Percentiles rank a stretch among this genome's conserved stretches.
phyloP scores from a whole-genome alignment of 176 grass and related monocot genomes.

The Avena sativa region DNA sequence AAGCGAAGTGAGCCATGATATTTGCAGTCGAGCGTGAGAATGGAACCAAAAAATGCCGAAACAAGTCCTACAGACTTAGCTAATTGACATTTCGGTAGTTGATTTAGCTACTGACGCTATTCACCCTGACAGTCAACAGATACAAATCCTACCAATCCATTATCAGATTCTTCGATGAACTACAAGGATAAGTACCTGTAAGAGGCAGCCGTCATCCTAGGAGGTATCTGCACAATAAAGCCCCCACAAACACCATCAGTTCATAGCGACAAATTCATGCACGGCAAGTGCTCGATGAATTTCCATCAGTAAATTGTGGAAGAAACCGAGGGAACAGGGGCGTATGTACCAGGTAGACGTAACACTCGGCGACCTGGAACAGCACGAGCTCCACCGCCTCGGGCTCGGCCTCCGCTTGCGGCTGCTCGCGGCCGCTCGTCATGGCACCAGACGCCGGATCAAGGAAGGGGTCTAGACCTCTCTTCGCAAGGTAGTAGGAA shows the following conservation, averaged over 20 bases:
- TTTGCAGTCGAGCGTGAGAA: neutral
- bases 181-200: constrained; percentile 64
- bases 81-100: neutral
- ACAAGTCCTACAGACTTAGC: neutral
- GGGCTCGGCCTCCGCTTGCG: constrained; percentile 48
- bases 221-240: constrained; percentile 80
- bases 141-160: constrained; percentile 13
- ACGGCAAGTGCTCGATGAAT: constrained; percentile 26
- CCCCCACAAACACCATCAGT: constrained; percentile 38
- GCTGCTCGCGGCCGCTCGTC: constrained; percentile 46
- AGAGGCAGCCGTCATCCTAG: constrained; percentile 88
- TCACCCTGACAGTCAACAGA: neutral
- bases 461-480: neutral
- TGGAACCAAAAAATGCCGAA: constrained; percentile 5
- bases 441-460: constrained; percentile 42
- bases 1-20: neutral
- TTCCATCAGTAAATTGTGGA: neutral
- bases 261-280: neutral
- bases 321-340: neutral
- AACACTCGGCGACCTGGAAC: constrained; percentile 90
- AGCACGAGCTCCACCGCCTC: constrained; percentile 87
- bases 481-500: neutral
- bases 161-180: constrained; percentile 6
- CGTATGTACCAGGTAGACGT: constrained; percentile 88
- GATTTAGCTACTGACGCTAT: neutral